Evolutionary conservation across 2,329 filamentous ascomycete species (phyloP).

Genomic region (Aspergillus pseudotamarii): DNA sequence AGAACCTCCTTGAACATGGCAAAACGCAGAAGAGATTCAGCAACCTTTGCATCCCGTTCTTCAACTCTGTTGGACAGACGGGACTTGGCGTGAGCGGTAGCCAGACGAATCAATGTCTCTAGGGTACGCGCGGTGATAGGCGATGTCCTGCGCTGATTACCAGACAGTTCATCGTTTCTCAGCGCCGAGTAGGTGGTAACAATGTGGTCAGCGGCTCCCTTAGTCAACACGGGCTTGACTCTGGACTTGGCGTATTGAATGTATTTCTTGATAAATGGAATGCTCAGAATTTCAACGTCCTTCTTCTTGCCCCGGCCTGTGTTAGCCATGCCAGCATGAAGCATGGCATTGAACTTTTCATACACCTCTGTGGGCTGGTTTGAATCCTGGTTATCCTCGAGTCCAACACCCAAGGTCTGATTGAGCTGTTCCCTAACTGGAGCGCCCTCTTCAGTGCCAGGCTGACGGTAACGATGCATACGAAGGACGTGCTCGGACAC

Average conservation of each 20-base stretch:
- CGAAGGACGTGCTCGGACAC: constrained; percentile 95
- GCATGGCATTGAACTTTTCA: constrained; percentile 94
- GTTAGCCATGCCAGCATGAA: constrained; percentile 88
- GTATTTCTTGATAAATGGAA: constrained; percentile 99
- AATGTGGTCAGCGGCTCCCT: constrained; percentile 89
- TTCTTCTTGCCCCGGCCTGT: constrained; percentile 73
- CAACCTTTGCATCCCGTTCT: constrained; percentile 82
- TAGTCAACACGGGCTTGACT: constrained; percentile 85
- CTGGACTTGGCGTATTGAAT: constrained; percentile 96
- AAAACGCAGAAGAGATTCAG: constrained; percentile 87
- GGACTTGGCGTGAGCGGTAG: constrained; percentile 93
- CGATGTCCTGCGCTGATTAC: constrained; percentile 88
- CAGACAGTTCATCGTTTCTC: constrained; percentile 92
- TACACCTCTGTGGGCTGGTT: constrained; percentile 83
- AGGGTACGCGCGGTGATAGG: constrained; percentile 96
- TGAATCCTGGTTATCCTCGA: constrained; percentile 73
- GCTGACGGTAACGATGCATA: constrained; percentile 94
- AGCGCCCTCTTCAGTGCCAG: constrained; percentile 89
- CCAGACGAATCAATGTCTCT: constrained; percentile 96
- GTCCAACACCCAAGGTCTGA: constrained; percentile 84
- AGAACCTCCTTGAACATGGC: constrained; percentile 97
- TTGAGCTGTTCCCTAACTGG: constrained; percentile 85
- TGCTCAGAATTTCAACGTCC: constrained; percentile 85
- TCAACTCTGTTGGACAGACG: constrained; percentile 86
- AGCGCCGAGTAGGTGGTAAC: constrained; percentile 87